Base-by-base conservation (phyloP, 495 filamentous ascomycete genomes). In the Halenospora varia region DNA sequence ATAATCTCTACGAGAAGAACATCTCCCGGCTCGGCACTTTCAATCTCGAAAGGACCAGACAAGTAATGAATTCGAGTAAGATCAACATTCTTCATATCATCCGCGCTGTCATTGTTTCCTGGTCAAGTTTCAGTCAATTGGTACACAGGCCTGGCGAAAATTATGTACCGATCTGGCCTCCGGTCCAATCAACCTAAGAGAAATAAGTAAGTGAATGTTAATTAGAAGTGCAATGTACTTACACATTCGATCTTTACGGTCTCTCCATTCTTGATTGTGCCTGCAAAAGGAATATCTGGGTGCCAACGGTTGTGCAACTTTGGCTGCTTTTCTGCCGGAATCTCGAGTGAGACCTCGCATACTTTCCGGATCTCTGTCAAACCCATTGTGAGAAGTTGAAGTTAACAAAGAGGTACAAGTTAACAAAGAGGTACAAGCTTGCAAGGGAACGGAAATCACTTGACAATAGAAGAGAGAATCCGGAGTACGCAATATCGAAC, bases 251-350 rank as follows among this genome's bases (percentile, higher is more conserved):
- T 93, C 74, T 96, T 96, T 59, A 96, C 92, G 2, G 89, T 85
- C 70, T 97, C 93, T 39, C 84, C 85, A 68, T 93, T 87, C 62
- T 84, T 84, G 68, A 97, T 94, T 44, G 82, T 85, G 26, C 79
- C 88, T 40, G 73, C 77, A 52, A 80, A 82, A 11, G 93, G 93
- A 62, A 97, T 85, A 62, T 96, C 92, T 35, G 92, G 92, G 67
- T 97, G 92, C 92, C 92, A 97, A 72, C 92, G 75, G 68, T 97
- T 97, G 72, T 96, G 92, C 13, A 96, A 75, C 53, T 84, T 79
- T 3, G 79, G 64, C 67, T 95, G 91, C 66, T 90, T 82, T 18
- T 77, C 70, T 1, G 90, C 89, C n/a, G 88, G 87, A 69, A 81
- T 92, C 51, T 89, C 78, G 19, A 94, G 71, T 63, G 87, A 84